Base-by-base conservation (phyloP, 495 filamentous ascomycete genomes). In the Podospora anserina region DNA sequence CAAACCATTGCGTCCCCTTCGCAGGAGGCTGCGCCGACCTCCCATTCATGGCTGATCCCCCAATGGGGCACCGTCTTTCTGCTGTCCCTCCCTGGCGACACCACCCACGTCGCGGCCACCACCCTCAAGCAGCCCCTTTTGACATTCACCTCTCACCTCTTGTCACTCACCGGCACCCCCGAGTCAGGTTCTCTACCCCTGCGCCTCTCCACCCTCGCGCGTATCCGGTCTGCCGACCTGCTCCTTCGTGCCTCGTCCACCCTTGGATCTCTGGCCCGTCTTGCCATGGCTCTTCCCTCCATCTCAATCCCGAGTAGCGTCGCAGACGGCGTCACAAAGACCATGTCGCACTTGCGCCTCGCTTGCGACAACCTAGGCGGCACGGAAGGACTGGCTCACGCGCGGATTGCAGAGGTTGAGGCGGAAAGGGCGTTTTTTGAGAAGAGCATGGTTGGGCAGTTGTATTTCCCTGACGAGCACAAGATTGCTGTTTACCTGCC, bases 401-500 rank as follows among this genome's bases (percentile, higher is more conserved):
- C 93, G 1, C 84, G 90, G 7, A 88, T 94, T 18, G 96, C 96
- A 5, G 93, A 97, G 76, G 85, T 84, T 2, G 92, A 96, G 73
- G 95, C 93, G 0, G 96, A 99, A 79, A 89, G 90, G 63, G 95
- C 93, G 3, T 99, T 99, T 78, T 99, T 99, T 73, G 96, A 99
- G 82, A 97, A 96, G 78, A 96, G 91, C 74, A 99, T 99, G 95
- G 95, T 99, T 56, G 95, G 95, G 0, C 95, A 98, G 80, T 89
- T 97, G 30, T 69, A 97, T 91, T 86, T 99, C 92, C 95, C 95
- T 2, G 96, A 99, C 74, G 95, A 99, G 79, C 95, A 99, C 75
- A 99, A 98, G 79, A 86, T 98, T n/a, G 96, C 95, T 0, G 95
- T 99, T 15, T 99, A 98, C 74, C 75, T 99, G 70, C 95, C 95